Conservation (phyloP, 345 rosid genomes). For the Pugionium cornutum region DNA sequence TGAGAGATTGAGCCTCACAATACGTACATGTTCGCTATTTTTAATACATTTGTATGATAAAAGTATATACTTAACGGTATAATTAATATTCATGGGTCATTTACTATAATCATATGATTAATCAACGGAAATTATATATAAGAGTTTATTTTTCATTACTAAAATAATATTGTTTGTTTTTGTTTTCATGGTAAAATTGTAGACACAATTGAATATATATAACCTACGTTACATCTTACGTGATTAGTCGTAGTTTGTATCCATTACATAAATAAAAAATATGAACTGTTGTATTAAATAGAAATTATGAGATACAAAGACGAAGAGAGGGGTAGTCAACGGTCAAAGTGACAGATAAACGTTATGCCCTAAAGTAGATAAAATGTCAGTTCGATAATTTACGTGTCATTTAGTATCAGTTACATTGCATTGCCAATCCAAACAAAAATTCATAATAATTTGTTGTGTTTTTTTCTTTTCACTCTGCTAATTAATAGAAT, state of each 20-base stretch:
- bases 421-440: constrained; percentile 18
- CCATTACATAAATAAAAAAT: no score
- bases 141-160: no score
- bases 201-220: no score
- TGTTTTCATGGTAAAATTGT: no score
- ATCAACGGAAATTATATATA: no score
- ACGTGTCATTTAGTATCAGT: constrained; percentile 19
- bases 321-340: constrained; percentile 33
- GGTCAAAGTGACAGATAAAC: constrained; percentile 46
- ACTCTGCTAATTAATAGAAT: neutral
- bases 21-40: constrained; percentile 34
- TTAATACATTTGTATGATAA: neutral
- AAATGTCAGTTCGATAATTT: constrained; percentile 36
- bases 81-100: no score
- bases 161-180: no score
- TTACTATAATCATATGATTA: no score
- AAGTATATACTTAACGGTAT: no score
- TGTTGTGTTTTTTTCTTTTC: constrained; percentile 22
- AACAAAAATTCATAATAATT: constrained; percentile 15
- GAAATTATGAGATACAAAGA: neutral
- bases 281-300: neutral
- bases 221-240: no score
- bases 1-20: constrained; percentile 37
- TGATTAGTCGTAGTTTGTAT: no score
- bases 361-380: constrained; percentile 35